Evolutionary conservation across 495 filamentous ascomycete genomes (phyloP).

Genomic region (Lepraria neglecta): DNA sequence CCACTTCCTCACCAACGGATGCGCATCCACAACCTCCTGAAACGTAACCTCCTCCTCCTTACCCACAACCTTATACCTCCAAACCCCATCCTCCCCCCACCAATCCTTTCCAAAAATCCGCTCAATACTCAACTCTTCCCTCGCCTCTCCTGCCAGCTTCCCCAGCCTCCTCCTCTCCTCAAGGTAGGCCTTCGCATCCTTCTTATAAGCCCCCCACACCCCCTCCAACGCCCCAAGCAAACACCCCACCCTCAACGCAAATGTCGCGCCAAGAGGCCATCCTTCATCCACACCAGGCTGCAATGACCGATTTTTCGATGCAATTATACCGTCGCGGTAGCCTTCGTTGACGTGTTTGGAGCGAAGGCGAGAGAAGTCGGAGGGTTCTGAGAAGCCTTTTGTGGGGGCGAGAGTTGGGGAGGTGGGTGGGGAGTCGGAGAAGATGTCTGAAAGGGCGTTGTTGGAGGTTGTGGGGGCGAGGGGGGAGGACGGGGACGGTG

Average conservation of each 20-base stretch:
- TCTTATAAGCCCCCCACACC: constrained; percentile 34
- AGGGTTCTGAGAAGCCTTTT: constrained; percentile 33
- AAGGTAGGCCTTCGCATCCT: constrained; percentile 15
- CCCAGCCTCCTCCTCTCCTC: constrained; percentile 33
- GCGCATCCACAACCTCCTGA: constrained; percentile 29
- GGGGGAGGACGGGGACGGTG: constrained; percentile 13
- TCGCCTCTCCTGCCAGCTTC: constrained; percentile 46
- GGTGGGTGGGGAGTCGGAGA: constrained; percentile 26
- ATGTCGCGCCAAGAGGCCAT: constrained; percentile 67
- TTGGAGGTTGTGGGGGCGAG: too few relatives aligned
- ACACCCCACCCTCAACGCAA: constrained; percentile 66
- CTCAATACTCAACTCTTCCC: constrained; percentile 53
- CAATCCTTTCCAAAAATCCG: constrained; percentile 57
- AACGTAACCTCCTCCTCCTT: constrained; percentile 30
- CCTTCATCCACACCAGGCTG: constrained; percentile 88
- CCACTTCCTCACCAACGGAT: constrained; percentile 43
- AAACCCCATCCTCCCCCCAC: constrained; percentile 56
- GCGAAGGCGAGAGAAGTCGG: constrained; percentile 69
- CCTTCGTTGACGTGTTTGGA: constrained; percentile 75
- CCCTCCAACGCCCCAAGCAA: constrained; percentile 69
- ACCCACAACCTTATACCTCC: constrained; percentile 49
- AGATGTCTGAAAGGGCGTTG: constrained; percentile 24
- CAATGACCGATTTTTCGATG: constrained; percentile 60
- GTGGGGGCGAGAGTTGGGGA: background rate
- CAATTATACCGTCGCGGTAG: constrained; percentile 78